Evolutionary conservation across 1,284 basidiomycete genomes (phyloP), one percentile per base, ranked within the genome.

Genomic region (Marasmius oreades): DNA sequence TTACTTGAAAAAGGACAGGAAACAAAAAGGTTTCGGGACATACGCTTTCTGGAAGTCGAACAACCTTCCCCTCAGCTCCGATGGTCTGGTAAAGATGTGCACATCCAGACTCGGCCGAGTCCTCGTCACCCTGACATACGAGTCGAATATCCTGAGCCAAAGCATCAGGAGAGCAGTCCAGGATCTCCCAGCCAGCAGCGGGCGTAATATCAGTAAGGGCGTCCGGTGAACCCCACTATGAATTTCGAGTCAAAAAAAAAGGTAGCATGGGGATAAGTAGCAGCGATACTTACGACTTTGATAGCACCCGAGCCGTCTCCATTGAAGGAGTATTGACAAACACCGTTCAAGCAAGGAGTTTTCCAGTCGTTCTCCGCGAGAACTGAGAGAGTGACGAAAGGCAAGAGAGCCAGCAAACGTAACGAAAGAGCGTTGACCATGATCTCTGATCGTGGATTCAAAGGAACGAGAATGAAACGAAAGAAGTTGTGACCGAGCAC

Each of bases 121-220:
- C 31, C 6, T 50, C 47, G 16, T 47, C 45, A 4, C 45, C 26
- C 18, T 60, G 45, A 42, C 63, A 64, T 22, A 64, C 59, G 14
- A 65, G 44, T 22, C 63, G 62, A 23, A 65, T 63, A 51, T 62
- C 61, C 37, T 65, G 63, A n/a, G 57, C 33, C 26, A 62, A 16
- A 1, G 50, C 56, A n/a, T 55, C 54, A 14, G 55, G 33, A 24
- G 62, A 59, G 28, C 63, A 65, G 23, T 55, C 55, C 12, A 65
- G 54, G 33, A 65, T 65, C 14, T 57, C 48, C 63, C 63, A 65
- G 3, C 61, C 62, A 22, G 60, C 63, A 47, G 62, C 62, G 18
- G 59, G 34, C 5, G 63, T 65, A 16, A 65, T 63, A 45, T 65
- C 63, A 1, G 63, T 59, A 31, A 65, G 62, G 10, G 63, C 61